Percentiles rank a stretch among this genome's conserved stretches.
Conservation (phyloP, 2,329 filamentous ascomycete genomes). For the Madurella mycetomatis region DNA sequence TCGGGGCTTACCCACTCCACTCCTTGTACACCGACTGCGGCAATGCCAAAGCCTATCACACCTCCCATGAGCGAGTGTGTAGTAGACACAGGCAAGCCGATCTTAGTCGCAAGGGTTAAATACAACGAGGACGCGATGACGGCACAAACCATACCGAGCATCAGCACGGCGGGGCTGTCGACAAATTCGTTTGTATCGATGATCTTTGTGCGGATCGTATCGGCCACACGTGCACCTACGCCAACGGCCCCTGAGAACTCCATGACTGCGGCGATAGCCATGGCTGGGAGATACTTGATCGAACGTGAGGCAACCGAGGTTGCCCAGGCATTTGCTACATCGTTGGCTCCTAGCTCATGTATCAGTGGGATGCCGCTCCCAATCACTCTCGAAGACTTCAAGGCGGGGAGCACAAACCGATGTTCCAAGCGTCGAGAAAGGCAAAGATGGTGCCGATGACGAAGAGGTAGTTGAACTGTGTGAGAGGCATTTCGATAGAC, state of each 20-base stretch:
- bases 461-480: slow-evolving; percentile 59
- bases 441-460: slow-evolving; percentile 62
- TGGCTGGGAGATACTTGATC: slow-evolving; percentile 56
- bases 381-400: not conserved
- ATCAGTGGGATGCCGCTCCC: too few species aligned
- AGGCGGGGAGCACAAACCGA: slow-evolving; percentile 38
- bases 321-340: slow-evolving; percentile 74
- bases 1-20: slow-evolving; percentile 50
- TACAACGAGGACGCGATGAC: slow-evolving; percentile 50
- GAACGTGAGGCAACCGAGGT: slow-evolving; percentile 68
- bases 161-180: slow-evolving; percentile 47
- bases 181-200: slow-evolving; percentile 46
- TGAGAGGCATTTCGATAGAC: slow-evolving; percentile 31
- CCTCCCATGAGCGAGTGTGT: slow-evolving; percentile 60
- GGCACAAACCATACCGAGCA: slow-evolving; percentile 56
- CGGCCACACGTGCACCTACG: slow-evolving; percentile 56
- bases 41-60: slow-evolving; percentile 56
- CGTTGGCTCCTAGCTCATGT: slow-evolving; percentile 41
- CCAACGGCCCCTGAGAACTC: slow-evolving; percentile 58
- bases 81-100: slow-evolving; percentile 56
- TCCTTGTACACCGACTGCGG: slow-evolving; percentile 43
- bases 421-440: slow-evolving; percentile 63
- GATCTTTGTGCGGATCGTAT: slow-evolving; percentile 58
- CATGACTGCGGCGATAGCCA: slow-evolving; percentile 54
- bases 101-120: slow-evolving; percentile 50